Evolutionary conservation across 2,329 filamentous ascomycete species (phyloP).

Genomic region (Phyllosticta citrichinensis): DNA sequence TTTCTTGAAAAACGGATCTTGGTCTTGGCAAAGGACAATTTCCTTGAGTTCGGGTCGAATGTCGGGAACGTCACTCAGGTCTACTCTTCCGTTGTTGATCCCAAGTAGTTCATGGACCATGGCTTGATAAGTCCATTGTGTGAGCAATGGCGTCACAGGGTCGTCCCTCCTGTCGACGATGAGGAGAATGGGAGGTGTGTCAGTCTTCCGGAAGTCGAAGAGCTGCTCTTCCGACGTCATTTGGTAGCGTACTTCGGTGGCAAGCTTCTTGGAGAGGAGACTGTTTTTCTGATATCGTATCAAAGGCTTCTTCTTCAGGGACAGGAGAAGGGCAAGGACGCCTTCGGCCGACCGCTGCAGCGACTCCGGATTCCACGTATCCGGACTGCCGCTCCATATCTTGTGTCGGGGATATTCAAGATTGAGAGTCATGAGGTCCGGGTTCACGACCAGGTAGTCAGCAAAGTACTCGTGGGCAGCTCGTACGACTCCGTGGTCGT

Average conservation of each 20-base stretch:
- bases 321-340: slow-evolving; percentile 69
- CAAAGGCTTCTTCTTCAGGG: slow-evolving; percentile 92
- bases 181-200: slow-evolving; percentile 86
- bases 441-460: slow-evolving; percentile 90
- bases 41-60: slow-evolving; percentile 81
- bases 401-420: slow-evolving; percentile 61
- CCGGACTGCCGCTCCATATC: slow-evolving; percentile 72
- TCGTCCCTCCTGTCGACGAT: slow-evolving; percentile 88
- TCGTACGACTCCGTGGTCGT: slow-evolving; percentile 95
- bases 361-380: slow-evolving; percentile 84
- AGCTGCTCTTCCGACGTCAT: slow-evolving; percentile 93
- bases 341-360: slow-evolving; percentile 82
- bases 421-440: slow-evolving; percentile 78
- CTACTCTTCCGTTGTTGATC: slow-evolving; percentile 89
- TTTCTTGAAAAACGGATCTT: slow-evolving; percentile 98
- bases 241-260: slow-evolving; percentile 81
- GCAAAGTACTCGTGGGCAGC: slow-evolving; percentile 92
- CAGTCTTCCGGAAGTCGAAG: slow-evolving; percentile 90
- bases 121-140: slow-evolving; percentile 99
- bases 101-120: slow-evolving; percentile 97
- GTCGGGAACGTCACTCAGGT: slow-evolving; percentile 74
- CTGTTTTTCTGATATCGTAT: slow-evolving; percentile 93
- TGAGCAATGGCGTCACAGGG: slow-evolving; percentile 84
- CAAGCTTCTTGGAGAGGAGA: slow-evolving; percentile 79
- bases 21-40: slow-evolving; percentile 90